Percentiles rank a stretch among this genome's conserved stretches.
phyloP scores from a whole-genome alignment of 2,329 filamentous ascomycete species.

The Pseudonectria buxi region DNA sequence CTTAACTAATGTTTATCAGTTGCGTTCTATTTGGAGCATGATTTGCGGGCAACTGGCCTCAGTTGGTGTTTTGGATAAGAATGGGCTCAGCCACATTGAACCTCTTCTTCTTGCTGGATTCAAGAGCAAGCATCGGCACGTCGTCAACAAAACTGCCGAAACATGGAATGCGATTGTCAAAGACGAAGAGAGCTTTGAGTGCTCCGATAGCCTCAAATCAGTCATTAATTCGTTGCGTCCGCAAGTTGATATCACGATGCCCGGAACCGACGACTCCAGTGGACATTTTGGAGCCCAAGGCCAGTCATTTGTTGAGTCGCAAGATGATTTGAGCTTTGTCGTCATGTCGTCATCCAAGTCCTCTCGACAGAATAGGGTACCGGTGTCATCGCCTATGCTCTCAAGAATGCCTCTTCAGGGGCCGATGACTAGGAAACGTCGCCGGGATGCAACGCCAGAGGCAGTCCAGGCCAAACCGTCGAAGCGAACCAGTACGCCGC shows the following conservation, averaged over 20 bases:
- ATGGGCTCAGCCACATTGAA: constrained; percentile 48
- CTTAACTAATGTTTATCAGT: constrained; percentile 33
- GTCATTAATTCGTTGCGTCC: constrained; percentile 56
- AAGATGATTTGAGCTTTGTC: constrained; percentile 37
- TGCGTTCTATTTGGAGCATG: constrained; percentile 43
- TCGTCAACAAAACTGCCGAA: constrained; percentile 43
- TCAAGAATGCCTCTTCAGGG: constrained; percentile 15
- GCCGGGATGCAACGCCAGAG: constrained; percentile 22
- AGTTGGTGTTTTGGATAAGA: constrained; percentile 29
- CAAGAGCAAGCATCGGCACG: constrained; percentile 48
- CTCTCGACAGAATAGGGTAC: constrained; percentile 17
- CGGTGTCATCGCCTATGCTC: constrained; percentile 7
- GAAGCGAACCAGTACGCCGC: constrained; percentile 36
- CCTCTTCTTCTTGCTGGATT: constrained; percentile 48
- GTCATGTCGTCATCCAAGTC: constrained; percentile 25
- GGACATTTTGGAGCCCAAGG: constrained; percentile 33
- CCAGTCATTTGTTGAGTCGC: constrained; percentile 40
- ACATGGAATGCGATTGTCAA: constrained; percentile 68
- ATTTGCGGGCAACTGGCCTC: constrained; percentile 35
- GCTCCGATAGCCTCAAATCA: constrained; percentile 56
- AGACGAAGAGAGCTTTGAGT: constrained; percentile 50
- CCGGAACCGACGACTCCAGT: constrained; percentile 34
- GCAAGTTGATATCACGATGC: constrained; percentile 41
- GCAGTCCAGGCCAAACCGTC: constrained; percentile 14
- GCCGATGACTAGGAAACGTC: constrained; percentile 21